phyloP scores from a whole-genome alignment of 306 rosid genomes.

The Trifolium fragiferum region DNA sequence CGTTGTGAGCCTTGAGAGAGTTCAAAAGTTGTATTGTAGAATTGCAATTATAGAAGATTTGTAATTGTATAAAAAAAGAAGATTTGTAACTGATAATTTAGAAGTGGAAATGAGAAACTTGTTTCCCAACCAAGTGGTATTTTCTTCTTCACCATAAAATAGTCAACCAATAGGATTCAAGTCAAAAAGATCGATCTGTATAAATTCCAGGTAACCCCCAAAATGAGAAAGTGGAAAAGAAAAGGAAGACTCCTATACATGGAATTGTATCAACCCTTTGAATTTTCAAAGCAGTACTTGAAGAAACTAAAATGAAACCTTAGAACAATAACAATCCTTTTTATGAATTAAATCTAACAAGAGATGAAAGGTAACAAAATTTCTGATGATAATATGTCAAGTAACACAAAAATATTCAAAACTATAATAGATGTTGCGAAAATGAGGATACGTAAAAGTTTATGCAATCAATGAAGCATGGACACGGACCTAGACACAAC shows the following conservation, averaged over 20 bases:
- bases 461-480: not conserved
- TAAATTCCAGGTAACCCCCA: not conserved
- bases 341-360: not conserved
- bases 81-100: too few relatives aligned
- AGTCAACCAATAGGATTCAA: not conserved
- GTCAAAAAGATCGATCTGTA: not conserved
- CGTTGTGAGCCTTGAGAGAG: too few relatives aligned
- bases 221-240: not conserved
- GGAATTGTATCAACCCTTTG: slow-evolving; percentile 31
- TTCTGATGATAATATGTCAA: not conserved
- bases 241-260: not conserved
- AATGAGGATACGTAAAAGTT: not conserved
- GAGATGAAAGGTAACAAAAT: slow-evolving; percentile 14
- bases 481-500: not conserved
- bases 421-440: not conserved
- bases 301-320: slow-evolving; percentile 1
- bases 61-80: too few relatives aligned
- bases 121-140: not conserved
- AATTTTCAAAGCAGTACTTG: not conserved
- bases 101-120: not conserved
- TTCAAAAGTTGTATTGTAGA: too few relatives aligned
- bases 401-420: not conserved
- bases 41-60: too few relatives aligned
- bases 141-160: not conserved
- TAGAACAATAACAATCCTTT: not conserved